Percentiles rank a stretch among this genome's conserved stretches.
Conservation (phyloP, 108 stramenopile genomes). For the Skeletonema menzelii region DNA sequence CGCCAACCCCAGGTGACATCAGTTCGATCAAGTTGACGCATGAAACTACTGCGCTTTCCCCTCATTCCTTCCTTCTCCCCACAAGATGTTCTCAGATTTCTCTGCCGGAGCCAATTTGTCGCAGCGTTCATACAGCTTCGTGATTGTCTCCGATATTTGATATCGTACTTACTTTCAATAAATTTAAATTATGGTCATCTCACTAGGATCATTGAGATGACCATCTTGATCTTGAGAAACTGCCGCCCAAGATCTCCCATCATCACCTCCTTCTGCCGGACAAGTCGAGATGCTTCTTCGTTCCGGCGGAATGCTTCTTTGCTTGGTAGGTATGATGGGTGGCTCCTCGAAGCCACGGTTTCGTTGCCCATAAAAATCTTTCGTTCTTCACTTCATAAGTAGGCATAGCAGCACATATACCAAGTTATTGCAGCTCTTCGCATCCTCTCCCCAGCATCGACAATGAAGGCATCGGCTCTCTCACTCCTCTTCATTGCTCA, state of each 20-base stretch:
- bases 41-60: no score
- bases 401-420: not conserved
- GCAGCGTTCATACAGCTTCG: not conserved
- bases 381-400: not conserved
- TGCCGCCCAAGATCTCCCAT: no score
- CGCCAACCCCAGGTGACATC: no score
- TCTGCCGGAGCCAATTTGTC: not conserved
- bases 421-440: not conserved
- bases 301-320: no score
- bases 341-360: no score
- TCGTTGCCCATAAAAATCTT: no score
- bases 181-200: no score
- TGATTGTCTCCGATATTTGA: not conserved
- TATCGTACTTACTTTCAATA: no score
- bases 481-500: conserved; percentile 4
- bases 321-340: no score
- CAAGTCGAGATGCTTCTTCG: no score
- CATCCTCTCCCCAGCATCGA: not conserved
- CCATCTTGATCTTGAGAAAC: not conserved
- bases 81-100: not conserved
- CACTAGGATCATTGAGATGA: not conserved
- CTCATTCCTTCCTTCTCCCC: not conserved
- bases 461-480: not conserved
- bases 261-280: no score
- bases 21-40: no score